phyloP scores from a whole-genome alignment of 345 rosid genomes.

The Eutrema japonicum region DNA sequence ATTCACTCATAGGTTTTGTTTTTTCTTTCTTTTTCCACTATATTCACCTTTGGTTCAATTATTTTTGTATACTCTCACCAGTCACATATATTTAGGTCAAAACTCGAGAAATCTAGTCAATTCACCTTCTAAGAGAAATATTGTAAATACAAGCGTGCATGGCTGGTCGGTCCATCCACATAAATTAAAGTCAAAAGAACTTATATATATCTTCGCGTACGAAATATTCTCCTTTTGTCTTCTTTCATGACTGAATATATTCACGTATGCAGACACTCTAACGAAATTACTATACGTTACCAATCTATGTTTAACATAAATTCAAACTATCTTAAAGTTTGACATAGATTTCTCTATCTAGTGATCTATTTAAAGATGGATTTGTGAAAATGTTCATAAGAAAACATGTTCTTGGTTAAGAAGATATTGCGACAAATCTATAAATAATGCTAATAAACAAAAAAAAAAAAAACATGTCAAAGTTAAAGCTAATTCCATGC shows the following conservation, averaged over 20 bases:
- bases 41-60: neutral
- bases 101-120: neutral
- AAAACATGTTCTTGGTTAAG: too few species aligned
- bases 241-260: slow-evolving; percentile 13
- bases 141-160: neutral
- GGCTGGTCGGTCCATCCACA: neutral
- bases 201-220: neutral
- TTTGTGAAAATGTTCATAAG: too few species aligned
- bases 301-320: too few species aligned
- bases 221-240: neutral
- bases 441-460: too few species aligned
- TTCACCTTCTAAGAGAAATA: neutral
- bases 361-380: too few species aligned
- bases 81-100: too few species aligned
- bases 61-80: neutral
- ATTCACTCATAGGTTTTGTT: neutral
- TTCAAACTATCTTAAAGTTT: too few species aligned
- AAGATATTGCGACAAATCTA: too few species aligned
- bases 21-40: neutral
- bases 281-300: neutral
- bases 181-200: slow-evolving; percentile 14
- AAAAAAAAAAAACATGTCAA: too few species aligned
- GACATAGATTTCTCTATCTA: too few species aligned
- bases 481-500: too few species aligned
- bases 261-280: neutral